Evolutionary conservation across 139 green algal genomes (phyloP).

Genomic region (Ettlia oleoabundans): DNA sequence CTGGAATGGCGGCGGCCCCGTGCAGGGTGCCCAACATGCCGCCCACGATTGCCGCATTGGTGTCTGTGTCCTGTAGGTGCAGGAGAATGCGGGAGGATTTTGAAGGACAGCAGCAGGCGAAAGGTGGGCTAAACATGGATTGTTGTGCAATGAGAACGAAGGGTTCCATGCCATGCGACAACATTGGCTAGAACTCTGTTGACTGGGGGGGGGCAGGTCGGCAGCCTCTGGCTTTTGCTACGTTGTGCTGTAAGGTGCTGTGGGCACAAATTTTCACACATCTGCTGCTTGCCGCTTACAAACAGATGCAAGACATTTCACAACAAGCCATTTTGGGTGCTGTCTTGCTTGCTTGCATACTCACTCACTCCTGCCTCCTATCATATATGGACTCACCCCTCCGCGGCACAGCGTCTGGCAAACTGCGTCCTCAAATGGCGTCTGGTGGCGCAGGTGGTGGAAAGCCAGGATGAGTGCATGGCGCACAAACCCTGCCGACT

Average conservation of each 20-base stretch:
- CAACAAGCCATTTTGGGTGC: no score
- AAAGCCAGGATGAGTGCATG: conserved; percentile 20
- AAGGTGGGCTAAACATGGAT: no score
- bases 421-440: conserved; percentile 29
- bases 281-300: background rate
- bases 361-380: no score
- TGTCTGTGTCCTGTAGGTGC: conserved; percentile 65
- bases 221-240: no score
- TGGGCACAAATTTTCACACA: background rate
- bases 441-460: conserved; percentile 11
- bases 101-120: no score
- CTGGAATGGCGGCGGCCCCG: conserved; percentile 16
- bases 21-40: conserved; percentile 52
- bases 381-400: conserved; percentile 25
- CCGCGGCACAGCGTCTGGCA: conserved; percentile 41
- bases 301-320: background rate
- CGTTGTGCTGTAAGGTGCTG: no score
- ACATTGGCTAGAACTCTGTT: no score
- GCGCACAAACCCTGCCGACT: background rate
- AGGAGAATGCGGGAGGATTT: no score
- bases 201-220: no score
- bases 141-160: no score
- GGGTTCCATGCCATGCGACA: no score
- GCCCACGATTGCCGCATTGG: conserved; percentile 64
- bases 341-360: no score